Evolutionary conservation across 2,329 filamentous ascomycete species (phyloP).

Genomic region (Aspergillus sp.): DNA sequence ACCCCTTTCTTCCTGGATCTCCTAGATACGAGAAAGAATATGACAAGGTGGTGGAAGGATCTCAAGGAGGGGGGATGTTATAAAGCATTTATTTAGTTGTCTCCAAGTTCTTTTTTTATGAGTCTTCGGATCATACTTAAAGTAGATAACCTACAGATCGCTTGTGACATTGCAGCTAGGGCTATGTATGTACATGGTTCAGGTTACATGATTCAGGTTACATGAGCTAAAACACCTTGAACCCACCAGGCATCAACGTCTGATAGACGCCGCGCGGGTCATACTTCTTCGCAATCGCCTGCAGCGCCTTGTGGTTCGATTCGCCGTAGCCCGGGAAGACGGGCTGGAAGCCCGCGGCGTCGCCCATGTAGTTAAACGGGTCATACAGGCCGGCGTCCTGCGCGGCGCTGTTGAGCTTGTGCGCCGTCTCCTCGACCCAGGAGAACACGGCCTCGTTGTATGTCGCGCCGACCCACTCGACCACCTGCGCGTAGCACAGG

Average conservation of each 20-base stretch:
- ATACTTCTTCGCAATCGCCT: conserved; percentile 24
- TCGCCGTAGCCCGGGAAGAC: conserved; percentile 26
- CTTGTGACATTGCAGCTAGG: no score
- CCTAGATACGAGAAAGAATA: no score
- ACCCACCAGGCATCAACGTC: conserved; percentile 28
- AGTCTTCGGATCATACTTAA: no score
- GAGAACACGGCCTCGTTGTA: conserved; percentile 21
- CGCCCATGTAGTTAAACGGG: conserved; percentile 28
- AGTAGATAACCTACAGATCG: no score
- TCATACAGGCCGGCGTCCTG: conserved; percentile 17
- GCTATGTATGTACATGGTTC: no score
- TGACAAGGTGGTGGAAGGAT: no score
- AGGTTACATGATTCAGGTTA: no score
- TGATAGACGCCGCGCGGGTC: conserved; percentile 31
- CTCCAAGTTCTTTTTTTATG: no score
- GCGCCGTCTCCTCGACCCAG: conserved; percentile 25
- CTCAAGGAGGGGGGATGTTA: no score
- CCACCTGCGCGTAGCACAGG: conserved; percentile 30
- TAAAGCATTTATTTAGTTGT: no score
- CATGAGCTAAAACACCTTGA: conserved; percentile 30
- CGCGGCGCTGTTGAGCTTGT: conserved; percentile 19
- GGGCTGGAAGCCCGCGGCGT: conserved; percentile 27
- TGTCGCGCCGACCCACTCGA: conserved; percentile 23
- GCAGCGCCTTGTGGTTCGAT: conserved; percentile 21
- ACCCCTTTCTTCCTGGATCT: no score